A percentile compares a stretch with the other conserved stretches of the same genome.
Conservation (phyloP, 108 stramenopile species). For the Skeletonema marinoi region DNA sequence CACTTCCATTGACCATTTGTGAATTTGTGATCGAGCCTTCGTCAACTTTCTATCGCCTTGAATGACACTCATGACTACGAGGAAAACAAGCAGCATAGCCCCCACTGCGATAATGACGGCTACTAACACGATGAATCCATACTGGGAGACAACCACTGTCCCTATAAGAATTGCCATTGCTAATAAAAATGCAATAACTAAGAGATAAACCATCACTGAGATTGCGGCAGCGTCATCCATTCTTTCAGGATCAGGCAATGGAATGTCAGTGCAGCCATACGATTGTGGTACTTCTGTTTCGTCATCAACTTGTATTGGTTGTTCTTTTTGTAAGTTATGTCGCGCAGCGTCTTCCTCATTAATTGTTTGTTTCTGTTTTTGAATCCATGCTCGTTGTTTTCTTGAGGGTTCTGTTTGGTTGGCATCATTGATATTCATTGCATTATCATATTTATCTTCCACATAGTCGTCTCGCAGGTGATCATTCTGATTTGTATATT, state of each 20-base stretch:
- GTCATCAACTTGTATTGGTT: neutral
- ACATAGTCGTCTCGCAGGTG: too few species aligned
- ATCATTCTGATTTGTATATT: too few species aligned
- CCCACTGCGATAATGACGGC: conserved; percentile 7
- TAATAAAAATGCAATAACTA: conserved; percentile 18
- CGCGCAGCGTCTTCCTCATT: neutral
- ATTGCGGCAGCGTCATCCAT: conserved; percentile 25
- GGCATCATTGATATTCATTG: neutral
- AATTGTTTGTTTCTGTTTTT: neutral
- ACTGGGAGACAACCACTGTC: conserved; percentile 10
- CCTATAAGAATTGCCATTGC: conserved; percentile 10
- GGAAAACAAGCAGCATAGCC: conserved; percentile 15
- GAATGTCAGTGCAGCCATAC: neutral
- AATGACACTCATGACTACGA: conserved; percentile 13
- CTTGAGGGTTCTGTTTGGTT: too few species aligned
- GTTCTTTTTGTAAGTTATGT: neutral
- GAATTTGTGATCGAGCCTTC: conserved; percentile 18
- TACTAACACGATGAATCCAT: conserved; percentile 28
- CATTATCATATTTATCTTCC: neutral
- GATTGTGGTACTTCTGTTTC: neutral
- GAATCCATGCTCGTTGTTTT: too few species aligned
- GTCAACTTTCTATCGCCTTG: conserved; percentile 12
- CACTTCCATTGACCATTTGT: conserved; percentile 21
- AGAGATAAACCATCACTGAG: conserved; percentile 29
- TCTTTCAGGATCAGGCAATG: neutral